A percentile compares a stretch with the other conserved stretches of the same genome.
These are phyloP conservation scores for Neoboletus brunneissimus DNA, from an alignment of 768 basidiomycete species.

Conservation along the genomic window DNA sequence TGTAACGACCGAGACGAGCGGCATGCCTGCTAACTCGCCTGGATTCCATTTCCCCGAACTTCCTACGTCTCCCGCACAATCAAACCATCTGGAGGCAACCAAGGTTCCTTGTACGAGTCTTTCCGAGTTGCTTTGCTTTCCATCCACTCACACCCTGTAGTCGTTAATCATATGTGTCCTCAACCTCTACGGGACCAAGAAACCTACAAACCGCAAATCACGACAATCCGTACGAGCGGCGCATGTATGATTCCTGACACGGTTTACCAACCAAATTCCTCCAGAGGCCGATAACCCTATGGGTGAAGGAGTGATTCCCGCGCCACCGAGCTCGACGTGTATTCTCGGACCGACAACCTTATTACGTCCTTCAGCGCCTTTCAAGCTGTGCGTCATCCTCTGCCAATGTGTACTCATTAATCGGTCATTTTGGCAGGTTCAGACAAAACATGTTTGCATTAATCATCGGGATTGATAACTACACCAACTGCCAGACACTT, in stretches of 20 bases:
- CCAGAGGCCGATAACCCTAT: not conserved
- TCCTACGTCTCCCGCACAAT: not conserved
- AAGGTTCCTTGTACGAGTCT: not conserved
- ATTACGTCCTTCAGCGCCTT: not conserved
- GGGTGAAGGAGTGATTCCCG: not conserved
- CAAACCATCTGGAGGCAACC: not conserved
- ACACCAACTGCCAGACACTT: conserved; percentile 30
- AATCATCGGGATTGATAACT: conserved; percentile 44
- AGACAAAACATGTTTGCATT: conserved; percentile 31
- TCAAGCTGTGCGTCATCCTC: not conserved
- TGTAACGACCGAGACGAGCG: not conserved
- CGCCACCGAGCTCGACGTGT: not conserved
- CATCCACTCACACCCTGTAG: not conserved
- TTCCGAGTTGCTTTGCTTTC: not conserved
- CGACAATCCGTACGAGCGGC: not conserved
- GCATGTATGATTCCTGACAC: not conserved
- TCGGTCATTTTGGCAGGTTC: not conserved
- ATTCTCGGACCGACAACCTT: not conserved
- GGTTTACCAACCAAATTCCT: not conserved
- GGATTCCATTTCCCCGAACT: not conserved
- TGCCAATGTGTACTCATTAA: not conserved
- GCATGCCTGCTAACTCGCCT: not conserved
- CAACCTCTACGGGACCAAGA: not conserved
- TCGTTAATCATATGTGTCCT: not conserved
- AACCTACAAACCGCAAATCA: not conserved